Percentiles rank a stretch among this genome's conserved stretches.
Conservation (phyloP, 805 yeast genomes). For the Ogataea sp. region DNA sequence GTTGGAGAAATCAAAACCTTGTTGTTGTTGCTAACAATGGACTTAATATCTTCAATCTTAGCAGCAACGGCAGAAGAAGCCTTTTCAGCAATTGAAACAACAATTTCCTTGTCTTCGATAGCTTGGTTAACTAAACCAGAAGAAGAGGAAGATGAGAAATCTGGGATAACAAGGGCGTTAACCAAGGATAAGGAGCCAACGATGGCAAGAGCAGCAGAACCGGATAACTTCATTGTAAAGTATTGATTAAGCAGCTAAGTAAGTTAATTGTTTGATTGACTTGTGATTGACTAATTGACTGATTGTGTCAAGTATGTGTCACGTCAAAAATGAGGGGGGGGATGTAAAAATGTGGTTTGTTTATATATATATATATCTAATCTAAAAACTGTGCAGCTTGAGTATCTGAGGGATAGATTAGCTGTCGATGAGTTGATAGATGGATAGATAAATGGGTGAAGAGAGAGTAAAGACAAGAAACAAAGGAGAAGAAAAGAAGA, state of each 20-base stretch:
- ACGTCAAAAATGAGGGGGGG: too few relatives aligned
- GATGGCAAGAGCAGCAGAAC: slow-evolving; percentile 19
- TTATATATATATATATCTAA: too few relatives aligned
- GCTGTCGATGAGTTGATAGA: neutral
- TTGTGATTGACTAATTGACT: neutral
- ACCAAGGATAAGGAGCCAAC: slow-evolving; percentile 18
- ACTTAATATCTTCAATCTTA: slow-evolving; percentile 1
- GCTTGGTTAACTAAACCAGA: slow-evolving; percentile 6
- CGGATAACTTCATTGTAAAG: slow-evolving; percentile 10
- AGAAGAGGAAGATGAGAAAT: slow-evolving; percentile 13
- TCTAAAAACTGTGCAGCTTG: too few relatives aligned
- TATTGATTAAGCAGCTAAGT: neutral
- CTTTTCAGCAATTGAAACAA: slow-evolving; percentile 2
- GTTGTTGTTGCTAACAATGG: slow-evolving; percentile 13
- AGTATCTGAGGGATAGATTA: neutral
- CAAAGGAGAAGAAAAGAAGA: neutral
- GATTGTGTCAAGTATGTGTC: neutral
- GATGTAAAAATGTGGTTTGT: neutral
- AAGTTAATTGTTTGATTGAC: neutral
- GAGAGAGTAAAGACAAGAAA: neutral
- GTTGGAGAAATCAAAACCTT: slow-evolving; percentile 36
- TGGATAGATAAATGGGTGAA: neutral
- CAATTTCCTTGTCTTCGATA: neutral
- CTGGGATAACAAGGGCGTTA: slow-evolving; percentile 56
- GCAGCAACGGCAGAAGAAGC: slow-evolving; percentile 2